Conservation (phyloP, 2,329 filamentous ascomycete genomes). For the Coniella vitis region DNA sequence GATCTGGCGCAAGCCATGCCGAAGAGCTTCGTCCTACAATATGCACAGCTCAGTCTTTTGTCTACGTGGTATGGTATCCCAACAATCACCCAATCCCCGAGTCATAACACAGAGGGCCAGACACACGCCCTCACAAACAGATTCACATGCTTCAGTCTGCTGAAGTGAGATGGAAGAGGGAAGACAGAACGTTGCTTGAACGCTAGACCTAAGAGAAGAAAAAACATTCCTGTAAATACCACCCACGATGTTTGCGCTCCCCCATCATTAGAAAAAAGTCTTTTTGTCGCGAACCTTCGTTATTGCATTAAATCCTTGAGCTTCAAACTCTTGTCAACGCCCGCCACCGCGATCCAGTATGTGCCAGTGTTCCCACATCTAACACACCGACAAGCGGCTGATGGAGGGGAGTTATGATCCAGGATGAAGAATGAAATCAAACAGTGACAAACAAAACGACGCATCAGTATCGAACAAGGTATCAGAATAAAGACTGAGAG, state of each 20-base stretch:
- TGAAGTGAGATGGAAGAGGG: neutral
- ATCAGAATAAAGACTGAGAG: conserved; percentile 36
- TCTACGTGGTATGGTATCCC: no score
- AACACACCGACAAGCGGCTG: conserved; percentile 9
- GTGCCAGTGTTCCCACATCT: conserved; percentile 3
- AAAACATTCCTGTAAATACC: neutral
- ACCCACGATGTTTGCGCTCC: neutral
- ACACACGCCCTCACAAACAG: no score
- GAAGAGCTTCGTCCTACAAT: no score
- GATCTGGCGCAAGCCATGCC: no score
- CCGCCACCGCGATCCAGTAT: neutral
- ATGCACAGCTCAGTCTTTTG: no score
- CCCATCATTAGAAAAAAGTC: neutral
- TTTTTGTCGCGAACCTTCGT: conserved; percentile 1
- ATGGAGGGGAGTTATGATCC: neutral
- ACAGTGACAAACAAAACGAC: conserved; percentile 15
- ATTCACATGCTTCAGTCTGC: no score
- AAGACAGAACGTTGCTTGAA: conserved; percentile 14
- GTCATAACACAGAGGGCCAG: no score
- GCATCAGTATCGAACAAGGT: conserved; percentile 54
- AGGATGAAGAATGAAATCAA: conserved; percentile 7
- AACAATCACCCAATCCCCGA: no score
- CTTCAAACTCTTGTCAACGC: neutral
- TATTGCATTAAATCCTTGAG: conserved; percentile 5
- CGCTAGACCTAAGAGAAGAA: conserved; percentile 4